phyloP scores from a whole-genome alignment of 1,284 basidiomycete species.

The Fomitopsis betulina region DNA sequence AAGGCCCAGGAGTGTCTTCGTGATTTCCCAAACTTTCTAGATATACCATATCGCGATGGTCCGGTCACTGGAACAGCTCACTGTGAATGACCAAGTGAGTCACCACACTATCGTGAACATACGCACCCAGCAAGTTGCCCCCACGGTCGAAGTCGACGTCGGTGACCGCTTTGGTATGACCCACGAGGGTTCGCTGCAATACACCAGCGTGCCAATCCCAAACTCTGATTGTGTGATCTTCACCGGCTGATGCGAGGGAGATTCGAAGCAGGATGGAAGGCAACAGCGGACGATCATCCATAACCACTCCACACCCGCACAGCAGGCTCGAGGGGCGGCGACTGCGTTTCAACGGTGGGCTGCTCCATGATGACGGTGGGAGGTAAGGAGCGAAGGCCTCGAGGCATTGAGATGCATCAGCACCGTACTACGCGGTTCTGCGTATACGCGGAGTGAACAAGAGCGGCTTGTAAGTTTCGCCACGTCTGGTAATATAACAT shows the following conservation, averaged over 20 bases:
- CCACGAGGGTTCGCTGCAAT: slow-evolving; percentile 70
- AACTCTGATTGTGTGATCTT: slow-evolving; percentile 68
- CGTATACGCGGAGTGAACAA: too few species aligned
- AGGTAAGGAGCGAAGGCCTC: background rate
- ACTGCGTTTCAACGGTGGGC: too few species aligned
- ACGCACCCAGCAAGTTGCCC: slow-evolving; percentile 57
- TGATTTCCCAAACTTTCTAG: slow-evolving; percentile 66
- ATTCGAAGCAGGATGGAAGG: slow-evolving; percentile 70
- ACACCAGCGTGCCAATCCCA: slow-evolving; percentile 83
- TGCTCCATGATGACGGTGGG: background rate
- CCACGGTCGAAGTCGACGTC: slow-evolving; percentile 70
- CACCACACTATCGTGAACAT: background rate
- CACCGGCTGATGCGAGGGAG: slow-evolving; percentile 59
- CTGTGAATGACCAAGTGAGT: slow-evolving; percentile 28
- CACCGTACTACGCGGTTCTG: too few species aligned
- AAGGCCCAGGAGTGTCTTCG: slow-evolving; percentile 67
- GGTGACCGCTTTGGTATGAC: slow-evolving; percentile 69
- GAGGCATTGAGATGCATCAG: background rate
- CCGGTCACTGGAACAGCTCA: slow-evolving; percentile 69
- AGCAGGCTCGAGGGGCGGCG: too few species aligned
- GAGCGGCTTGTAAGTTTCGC: too few species aligned
- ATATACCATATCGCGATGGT: slow-evolving; percentile 75
- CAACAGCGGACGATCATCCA: background rate
- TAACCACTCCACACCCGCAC: too few species aligned
- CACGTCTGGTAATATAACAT: too few species aligned